These are phyloP conservation scores for Phytophthora citricola DNA, from an alignment of 352 stramenopile genomes.

Conservation along the genomic window DNA sequence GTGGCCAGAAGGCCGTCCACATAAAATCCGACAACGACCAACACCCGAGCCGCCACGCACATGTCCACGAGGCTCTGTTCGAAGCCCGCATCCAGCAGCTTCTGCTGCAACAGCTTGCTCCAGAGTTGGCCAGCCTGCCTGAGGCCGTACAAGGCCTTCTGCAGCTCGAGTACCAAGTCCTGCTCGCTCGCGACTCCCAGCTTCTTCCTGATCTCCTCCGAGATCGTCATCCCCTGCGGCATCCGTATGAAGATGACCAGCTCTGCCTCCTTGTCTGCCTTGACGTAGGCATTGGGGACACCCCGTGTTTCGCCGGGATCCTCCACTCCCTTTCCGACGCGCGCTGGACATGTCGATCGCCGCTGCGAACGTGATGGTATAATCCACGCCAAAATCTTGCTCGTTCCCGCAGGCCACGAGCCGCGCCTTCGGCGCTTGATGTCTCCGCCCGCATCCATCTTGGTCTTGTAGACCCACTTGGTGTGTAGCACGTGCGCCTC, in stretches of 20 bases:
- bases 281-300: constrained; percentile 2
- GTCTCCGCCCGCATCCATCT: neutral
- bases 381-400: neutral
- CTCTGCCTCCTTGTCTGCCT: neutral
- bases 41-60: too few relatives aligned
- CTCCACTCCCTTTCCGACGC: neutral
- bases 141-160: neutral
- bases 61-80: neutral
- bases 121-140: neutral
- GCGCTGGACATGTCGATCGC: neutral
- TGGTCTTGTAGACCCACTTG: neutral
- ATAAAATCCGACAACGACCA: neutral
- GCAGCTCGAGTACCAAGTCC: neutral
- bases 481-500: neutral
- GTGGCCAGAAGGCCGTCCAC: neutral
- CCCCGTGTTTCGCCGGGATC: neutral
- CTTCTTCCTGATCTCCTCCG: neutral
- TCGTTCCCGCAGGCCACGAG: neutral
- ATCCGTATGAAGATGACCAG: neutral
- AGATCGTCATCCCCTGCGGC: neutral
- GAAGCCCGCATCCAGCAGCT: neutral
- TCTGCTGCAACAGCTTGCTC: neutral
- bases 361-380: neutral
- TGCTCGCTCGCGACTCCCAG: neutral
- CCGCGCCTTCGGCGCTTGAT: constrained; percentile 5